Base-by-base conservation (phyloP, 2,329 filamentous ascomycete species). In the Thermoascus crustaceus region DNA sequence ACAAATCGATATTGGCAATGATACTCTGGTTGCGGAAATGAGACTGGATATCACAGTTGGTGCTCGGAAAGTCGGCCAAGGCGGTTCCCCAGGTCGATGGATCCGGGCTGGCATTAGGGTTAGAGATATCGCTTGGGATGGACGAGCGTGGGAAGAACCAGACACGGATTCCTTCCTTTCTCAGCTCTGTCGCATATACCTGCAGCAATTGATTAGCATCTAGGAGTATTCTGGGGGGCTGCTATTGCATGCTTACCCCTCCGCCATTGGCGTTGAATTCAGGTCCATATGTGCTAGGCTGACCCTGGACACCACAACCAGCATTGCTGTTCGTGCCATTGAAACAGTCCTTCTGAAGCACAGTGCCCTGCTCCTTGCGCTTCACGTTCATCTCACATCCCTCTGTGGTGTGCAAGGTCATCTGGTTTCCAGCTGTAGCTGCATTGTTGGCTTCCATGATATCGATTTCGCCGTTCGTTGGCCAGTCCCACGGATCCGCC, bases 11-110 rank as follows among this genome's bases (percentile, higher is more conserved):
- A 47, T 82, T 80, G 26, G 69, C 69, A 43, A 82, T 69, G 45
- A 82, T 81, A 44, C 74, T 78, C 53, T 79, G 71, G 48, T 82
- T 82, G 35, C 57, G 64, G 54, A 82, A 82, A 48, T 80, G 75
- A 3, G 59, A 63, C 4, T 57, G 54, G 32, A 82, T 74, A 39
- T 77, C 61, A 57, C 78, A 82, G 30, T 72, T 55, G 0, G 78
- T 82, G 45, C 62, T 68, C 9, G 79, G 79, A 52, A 82, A 82
- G 40, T 83, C 79, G 1, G 79, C 77, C 5, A 73, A 48, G 1
- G 80, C 75, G 2, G 58, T 64, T 10, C 78, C 79, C 73, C 80
- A 85, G 2, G 63, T 61, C 31, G 67, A 70, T 0, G 80, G 77
- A 44, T 82, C 68, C 0, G 80, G 81, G 1, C 42, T 45, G n/a